phyloP scores from a whole-genome alignment of 164 flowering plant genomes.

The Tetracentron sinense region DNA sequence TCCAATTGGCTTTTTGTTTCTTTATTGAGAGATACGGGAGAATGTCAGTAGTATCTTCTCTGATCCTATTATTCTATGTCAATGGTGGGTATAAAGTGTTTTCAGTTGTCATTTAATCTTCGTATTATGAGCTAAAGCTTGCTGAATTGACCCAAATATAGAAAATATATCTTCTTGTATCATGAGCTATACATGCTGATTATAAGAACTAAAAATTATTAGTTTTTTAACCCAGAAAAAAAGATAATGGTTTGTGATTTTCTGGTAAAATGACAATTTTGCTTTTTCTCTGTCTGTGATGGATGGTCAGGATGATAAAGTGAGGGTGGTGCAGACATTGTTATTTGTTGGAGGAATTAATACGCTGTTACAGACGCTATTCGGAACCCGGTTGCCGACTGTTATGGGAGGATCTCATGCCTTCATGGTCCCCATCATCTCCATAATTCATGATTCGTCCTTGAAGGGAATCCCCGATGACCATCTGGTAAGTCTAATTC shows the following conservation, averaged over 20 bases:
- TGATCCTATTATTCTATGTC: neutral
- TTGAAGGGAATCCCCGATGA: slow-evolving; percentile 50
- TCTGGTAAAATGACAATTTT: neutral
- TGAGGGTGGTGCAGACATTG: slow-evolving; percentile 88
- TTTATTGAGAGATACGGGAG: neutral
- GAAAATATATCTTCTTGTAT: too few species aligned
- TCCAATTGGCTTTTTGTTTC: too few species aligned
- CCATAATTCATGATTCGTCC: slow-evolving; percentile 80
- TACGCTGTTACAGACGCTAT: slow-evolving; percentile 84
- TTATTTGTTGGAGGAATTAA: slow-evolving; percentile 84
- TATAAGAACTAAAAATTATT: neutral
- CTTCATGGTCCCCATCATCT: slow-evolving; percentile 86
- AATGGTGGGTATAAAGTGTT: neutral
- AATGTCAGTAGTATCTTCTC: neutral
- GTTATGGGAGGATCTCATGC: slow-evolving; percentile 93
- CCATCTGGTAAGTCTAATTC: slow-evolving; percentile 48
- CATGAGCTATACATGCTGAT: neutral
- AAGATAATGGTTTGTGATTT: too few species aligned
- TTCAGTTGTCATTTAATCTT: neutral
- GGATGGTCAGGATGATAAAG: slow-evolving; percentile 65
- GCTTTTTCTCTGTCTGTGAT: neutral
- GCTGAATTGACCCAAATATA: neutral
- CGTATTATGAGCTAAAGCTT: neutral
- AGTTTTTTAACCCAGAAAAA: too few species aligned
- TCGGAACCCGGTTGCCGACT: slow-evolving; percentile 90